These are phyloP conservation scores for Domatiomyces globalis DNA, from an alignment of 2,329 filamentous ascomycete species.

Conservation along the genomic window DNA sequence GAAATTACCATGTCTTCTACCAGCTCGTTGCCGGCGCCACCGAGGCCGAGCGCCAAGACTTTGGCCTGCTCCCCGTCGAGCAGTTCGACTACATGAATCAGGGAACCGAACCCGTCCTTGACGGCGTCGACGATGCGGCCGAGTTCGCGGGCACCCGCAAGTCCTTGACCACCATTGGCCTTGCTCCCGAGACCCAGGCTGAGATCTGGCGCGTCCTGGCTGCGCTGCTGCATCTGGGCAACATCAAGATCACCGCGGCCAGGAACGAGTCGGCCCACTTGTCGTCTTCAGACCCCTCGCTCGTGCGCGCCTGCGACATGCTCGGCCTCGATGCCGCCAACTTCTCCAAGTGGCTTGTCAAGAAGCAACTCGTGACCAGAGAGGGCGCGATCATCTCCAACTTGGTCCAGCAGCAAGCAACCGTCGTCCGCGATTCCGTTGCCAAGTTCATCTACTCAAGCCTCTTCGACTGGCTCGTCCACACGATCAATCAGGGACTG, in stretches of 20 bases:
- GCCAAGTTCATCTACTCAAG: constrained; percentile 98
- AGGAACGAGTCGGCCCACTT: constrained; percentile 69
- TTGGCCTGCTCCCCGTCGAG: constrained; percentile 67
- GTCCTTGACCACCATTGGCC: constrained; percentile 77
- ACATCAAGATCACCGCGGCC: constrained; percentile 87
- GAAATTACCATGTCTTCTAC: constrained; percentile 99
- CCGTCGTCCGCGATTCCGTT: constrained; percentile 90
- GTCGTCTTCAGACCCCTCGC: constrained; percentile 62
- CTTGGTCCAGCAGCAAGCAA: constrained; percentile 79
- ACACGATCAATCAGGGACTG: constrained; percentile 81
- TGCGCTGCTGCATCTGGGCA: constrained; percentile 83
- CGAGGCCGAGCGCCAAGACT: constrained; percentile 64
- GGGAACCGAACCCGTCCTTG: constrained; percentile 77
- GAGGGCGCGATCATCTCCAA: constrained; percentile 98
- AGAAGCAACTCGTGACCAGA: constrained; percentile 92
- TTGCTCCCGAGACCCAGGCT: constrained; percentile 56
- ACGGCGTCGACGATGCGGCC: constrained; percentile 87
- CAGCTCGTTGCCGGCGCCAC: constrained; percentile 88
- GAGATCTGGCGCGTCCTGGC: constrained; percentile 85
- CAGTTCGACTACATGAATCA: constrained; percentile 96
- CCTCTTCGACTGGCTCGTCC: constrained; percentile 97
- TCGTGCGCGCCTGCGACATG: constrained; percentile 67
- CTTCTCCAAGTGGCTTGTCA: constrained; percentile 96
- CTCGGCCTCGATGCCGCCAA: constrained; percentile 74
- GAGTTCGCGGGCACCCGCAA: constrained; percentile 82